Evolutionary conservation across 23 red algal species (phyloP).

Genomic region (Gracilariopsis chorda): DNA sequence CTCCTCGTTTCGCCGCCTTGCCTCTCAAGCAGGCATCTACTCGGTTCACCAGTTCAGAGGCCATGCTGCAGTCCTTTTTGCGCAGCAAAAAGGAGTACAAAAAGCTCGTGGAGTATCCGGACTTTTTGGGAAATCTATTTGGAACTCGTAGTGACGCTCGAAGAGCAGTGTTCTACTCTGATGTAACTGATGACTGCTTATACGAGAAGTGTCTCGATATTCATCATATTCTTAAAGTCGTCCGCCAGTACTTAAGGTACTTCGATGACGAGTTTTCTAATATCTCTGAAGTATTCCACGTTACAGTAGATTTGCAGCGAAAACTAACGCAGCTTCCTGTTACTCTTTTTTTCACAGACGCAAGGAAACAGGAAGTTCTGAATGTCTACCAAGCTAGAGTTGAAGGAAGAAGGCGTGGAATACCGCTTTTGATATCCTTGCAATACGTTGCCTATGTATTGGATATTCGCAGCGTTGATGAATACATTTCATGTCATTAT

Average conservation of each 20-base stretch:
- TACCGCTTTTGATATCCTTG: neutral
- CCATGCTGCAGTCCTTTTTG: neutral
- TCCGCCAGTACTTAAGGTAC: neutral
- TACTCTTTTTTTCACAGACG: neutral
- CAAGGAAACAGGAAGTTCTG: neutral
- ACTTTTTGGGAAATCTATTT: neutral
- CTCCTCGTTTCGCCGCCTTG: neutral
- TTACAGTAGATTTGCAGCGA: neutral
- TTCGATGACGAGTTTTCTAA: neutral
- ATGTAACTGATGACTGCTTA: neutral
- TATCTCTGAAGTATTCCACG: neutral
- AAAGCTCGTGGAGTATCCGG: no score
- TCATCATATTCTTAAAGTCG: neutral
- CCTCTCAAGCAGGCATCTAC: neutral
- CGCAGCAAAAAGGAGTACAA: neutral
- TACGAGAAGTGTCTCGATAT: neutral
- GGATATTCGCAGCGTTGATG: neutral
- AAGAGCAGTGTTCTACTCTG: neutral
- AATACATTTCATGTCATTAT: neutral
- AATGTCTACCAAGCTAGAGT: neutral
- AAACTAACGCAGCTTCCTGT: neutral
- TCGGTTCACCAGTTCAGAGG: neutral
- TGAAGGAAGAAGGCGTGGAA: neutral
- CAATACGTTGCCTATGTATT: neutral
- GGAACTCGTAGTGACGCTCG: neutral